Base-by-base conservation (phyloP, 1,139 yeast species). In the Diutina catenulata region DNA sequence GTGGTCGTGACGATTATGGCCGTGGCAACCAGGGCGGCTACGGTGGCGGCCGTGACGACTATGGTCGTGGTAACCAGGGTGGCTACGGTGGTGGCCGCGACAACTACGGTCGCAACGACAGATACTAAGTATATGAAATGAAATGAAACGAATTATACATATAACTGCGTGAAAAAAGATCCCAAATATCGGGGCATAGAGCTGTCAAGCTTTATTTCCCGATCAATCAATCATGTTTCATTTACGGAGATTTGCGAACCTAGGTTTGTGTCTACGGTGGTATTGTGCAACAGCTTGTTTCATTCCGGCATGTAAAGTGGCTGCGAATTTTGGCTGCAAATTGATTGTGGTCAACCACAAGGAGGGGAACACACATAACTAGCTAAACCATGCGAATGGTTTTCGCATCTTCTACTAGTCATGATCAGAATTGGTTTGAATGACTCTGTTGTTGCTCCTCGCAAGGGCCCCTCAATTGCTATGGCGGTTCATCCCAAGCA, bases 1-100 rank as follows among this genome's bases (percentile, higher is more conserved):
- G 21, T 6, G 33, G 33, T 28, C n/a, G 27, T 7, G 27, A 25
- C 27, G n/a, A 18, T 26, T 31, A 31, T 15, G 35, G 25, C 21
- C 15, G 35, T 8, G 5, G 32, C 5, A 22, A 18, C 21, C 15
- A 25, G 5, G 5, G 32, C 5, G 32, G 18, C 14, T n/a, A 28
- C 13, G 8, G 8, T 22, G 24, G 24, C 24, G 19, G 32, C 10
- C 14, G 32, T 13, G 32, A 28, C 22, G 11, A 27, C 29, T 27
- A 27, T 18, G 23, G 15, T n/a, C n/a, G 8, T 22, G 24, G 24
- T 11, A n/a, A 22, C 10, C 14, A 22, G 11, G 32, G 18, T 14
- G 11, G 15, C 29, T 27, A 27, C 19, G 23, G 15, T 10, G n/a
- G 20, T 10, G 20, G 20, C 2, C 29, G 20, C 10, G 29, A 27